A percentile compares a stretch with the other conserved stretches of the same genome.
Conservation (phyloP, 1,139 yeast species). For the Hemisphaericaspora xylofermentans region DNA sequence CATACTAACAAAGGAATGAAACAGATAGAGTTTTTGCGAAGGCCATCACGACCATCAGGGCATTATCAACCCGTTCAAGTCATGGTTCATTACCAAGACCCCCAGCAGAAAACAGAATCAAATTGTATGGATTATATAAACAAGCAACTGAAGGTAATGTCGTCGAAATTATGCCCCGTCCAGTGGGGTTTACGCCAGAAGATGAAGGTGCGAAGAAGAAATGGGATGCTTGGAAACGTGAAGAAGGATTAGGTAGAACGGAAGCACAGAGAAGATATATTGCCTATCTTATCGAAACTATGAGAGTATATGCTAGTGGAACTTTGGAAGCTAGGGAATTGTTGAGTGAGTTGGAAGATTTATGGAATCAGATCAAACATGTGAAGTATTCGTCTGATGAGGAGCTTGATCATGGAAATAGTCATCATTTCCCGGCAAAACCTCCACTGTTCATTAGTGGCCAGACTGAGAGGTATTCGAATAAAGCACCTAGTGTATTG, state of each 20-base stretch:
- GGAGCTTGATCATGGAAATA: conserved; percentile 17
- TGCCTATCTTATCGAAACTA: conserved; percentile 66
- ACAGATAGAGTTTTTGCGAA: conserved; percentile 74
- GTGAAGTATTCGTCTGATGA: conserved; percentile 39
- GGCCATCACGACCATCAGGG: conserved; percentile 76
- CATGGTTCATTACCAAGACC: conserved; percentile 78
- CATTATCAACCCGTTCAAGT: conserved; percentile 67
- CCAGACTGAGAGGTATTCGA: conserved; percentile 41
- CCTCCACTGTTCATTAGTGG: conserved; percentile 40
- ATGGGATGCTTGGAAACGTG: conserved; percentile 86
- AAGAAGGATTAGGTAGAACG: conserved; percentile 65
- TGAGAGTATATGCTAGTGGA: conserved; percentile 69
- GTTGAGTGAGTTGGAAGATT: conserved; percentile 61
- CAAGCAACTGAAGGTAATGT: conserved; percentile 90
- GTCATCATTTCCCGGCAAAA: conserved; percentile 32
- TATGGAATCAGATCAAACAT: conserved; percentile 76
- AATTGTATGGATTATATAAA: conserved; percentile 77
- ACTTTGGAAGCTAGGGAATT: conserved; percentile 68
- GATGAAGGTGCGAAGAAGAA: conserved; percentile 70
- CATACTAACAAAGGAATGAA: conserved; percentile 1
- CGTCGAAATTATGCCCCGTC: conserved; percentile 63
- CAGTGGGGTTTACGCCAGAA: conserved; percentile 58
- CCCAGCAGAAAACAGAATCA: conserved; percentile 69
- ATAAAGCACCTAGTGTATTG: conserved; percentile 36
- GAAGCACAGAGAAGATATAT: conserved; percentile 77